Evolutionary conservation across 192 early-diverging fungal genomes (phyloP).

Genomic region (Dimargaris verticillata): DNA sequence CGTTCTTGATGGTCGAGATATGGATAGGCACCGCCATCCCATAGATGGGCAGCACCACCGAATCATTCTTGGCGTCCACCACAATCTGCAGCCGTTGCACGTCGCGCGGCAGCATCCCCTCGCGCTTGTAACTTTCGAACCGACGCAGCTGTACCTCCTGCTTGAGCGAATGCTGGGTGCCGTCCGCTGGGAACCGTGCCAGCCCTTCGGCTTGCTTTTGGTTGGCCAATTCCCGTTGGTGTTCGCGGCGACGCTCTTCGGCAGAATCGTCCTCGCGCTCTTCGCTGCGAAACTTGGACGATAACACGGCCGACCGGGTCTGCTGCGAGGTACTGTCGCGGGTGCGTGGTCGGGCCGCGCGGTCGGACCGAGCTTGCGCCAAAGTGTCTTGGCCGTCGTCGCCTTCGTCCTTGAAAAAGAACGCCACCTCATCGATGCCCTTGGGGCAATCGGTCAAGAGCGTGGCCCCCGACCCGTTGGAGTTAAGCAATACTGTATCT

Average conservation of each 20-base stretch:
- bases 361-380: not conserved
- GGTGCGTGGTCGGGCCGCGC: not conserved
- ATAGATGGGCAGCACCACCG: constrained; percentile 87
- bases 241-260: constrained; percentile 59
- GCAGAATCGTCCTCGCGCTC: constrained; percentile 59
- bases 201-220: constrained; percentile 64
- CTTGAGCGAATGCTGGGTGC: constrained; percentile 38
- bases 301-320: constrained; percentile 41
- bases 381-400: constrained; percentile 6
- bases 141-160: constrained; percentile 60
- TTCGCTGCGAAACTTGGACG: constrained; percentile 67
- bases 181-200: constrained; percentile 52
- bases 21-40: constrained; percentile 96
- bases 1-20: constrained; percentile 88
- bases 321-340: constrained; percentile 12
- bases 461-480: constrained; percentile 15
- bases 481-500: constrained; percentile 62
- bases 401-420: constrained; percentile 32
- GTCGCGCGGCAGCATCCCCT: constrained; percentile 67
- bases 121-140: constrained; percentile 93
- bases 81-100: constrained; percentile 66
- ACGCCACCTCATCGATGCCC: constrained; percentile 22
- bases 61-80: constrained; percentile 73
- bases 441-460: constrained; percentile 19
- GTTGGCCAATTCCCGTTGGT: constrained; percentile 75